Evolutionary conservation across 345 rosid genomes (phyloP).

Genomic region (Ceriops zippeliana): DNA sequence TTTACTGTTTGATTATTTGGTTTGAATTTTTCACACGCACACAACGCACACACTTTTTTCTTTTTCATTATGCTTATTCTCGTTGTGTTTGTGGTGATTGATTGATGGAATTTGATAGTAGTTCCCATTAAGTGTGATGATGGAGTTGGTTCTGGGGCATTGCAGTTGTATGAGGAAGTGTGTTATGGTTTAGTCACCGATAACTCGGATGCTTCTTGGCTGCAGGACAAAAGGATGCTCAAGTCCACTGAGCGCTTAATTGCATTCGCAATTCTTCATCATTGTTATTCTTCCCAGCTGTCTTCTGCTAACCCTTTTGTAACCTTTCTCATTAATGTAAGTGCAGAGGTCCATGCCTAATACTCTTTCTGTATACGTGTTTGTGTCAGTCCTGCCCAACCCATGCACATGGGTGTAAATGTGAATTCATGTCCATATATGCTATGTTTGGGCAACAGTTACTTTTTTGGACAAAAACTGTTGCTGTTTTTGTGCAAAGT

Average conservation of each 20-base stretch:
- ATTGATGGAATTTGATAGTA: too few species aligned
- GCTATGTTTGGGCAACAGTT: too few species aligned
- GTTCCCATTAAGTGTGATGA: too few species aligned
- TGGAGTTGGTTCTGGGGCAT: neutral
- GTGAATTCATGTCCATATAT: too few species aligned
- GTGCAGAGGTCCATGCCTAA: neutral
- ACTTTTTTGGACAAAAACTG: neutral
- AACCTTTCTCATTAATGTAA: slow-evolving; percentile 53
- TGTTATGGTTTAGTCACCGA: neutral
- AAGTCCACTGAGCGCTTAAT: slow-evolving; percentile 62
- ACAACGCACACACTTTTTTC: too few species aligned
- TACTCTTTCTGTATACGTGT: neutral
- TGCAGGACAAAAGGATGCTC: slow-evolving; percentile 59
- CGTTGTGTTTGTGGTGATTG: too few species aligned
- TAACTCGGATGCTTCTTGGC: neutral
- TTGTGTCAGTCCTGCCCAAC: neutral
- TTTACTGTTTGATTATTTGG: too few species aligned
- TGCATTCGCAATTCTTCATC: slow-evolving; percentile 61
- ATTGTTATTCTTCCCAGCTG: slow-evolving; percentile 52
- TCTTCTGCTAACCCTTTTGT: slow-evolving; percentile 61
- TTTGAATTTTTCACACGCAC: too few species aligned
- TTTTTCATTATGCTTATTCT: too few species aligned
- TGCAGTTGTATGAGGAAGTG: neutral
- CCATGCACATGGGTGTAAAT: too few species aligned
- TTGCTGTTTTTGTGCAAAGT: neutral